Percentiles rank a stretch among this genome's conserved stretches.
These are phyloP conservation scores for Populus trichocarpa DNA, from an alignment of 441 rosid genomes.

Conservation along the genomic window DNA sequence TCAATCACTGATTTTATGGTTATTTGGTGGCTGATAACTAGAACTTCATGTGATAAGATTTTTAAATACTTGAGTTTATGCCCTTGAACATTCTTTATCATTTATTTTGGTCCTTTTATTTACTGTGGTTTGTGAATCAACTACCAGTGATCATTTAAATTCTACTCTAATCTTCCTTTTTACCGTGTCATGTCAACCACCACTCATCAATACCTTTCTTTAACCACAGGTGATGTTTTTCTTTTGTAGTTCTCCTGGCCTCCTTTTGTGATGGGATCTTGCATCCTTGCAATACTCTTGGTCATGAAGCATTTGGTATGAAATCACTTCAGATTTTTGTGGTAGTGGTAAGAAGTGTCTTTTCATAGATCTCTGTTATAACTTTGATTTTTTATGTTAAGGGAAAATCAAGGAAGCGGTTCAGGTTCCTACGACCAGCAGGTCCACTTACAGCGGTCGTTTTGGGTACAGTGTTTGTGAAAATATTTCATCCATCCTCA, in stretches of 20 bases:
- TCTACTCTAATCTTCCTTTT: conserved; percentile 7
- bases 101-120: conserved; percentile 5
- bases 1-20: conserved; percentile 2
- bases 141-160: background rate
- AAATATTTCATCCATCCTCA: conserved; percentile 27
- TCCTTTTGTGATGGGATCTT: conserved; percentile 94
- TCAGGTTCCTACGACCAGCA: conserved; percentile 79
- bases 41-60: background rate
- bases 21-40: background rate
- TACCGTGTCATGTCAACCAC: conserved; percentile 20
- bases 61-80: background rate
- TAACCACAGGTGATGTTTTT: conserved; percentile 55
- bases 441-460: conserved; percentile 94
- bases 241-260: conserved; percentile 97
- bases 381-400: conserved; percentile 35
- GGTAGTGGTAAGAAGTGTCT: background rate
- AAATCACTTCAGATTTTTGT: conserved; percentile 3
- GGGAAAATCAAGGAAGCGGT: conserved; percentile 87
- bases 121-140: conserved; percentile 3
- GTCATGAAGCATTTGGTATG: conserved; percentile 92
- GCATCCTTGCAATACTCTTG: conserved; percentile 69
- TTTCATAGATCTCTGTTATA: conserved; percentile 1
- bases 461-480: conserved; percentile 76
- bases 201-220: conserved; percentile 38
- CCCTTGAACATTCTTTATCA: background rate